phyloP scores from a whole-genome alignment of 202 grass and related monocot species.

The Bolboschoenoplectus hybrid region DNA sequence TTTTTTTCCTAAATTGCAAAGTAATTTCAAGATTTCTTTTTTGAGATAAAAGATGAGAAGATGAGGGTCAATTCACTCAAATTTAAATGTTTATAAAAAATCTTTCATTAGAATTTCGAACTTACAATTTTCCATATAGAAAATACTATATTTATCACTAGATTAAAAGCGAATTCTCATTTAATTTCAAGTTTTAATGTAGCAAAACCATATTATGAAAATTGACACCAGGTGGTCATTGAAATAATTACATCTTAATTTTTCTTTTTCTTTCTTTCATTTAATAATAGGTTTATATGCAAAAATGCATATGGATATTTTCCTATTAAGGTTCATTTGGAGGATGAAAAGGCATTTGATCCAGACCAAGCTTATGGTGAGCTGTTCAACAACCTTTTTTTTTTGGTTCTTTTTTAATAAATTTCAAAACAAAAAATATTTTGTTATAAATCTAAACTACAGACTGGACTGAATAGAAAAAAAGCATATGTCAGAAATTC shows the following conservation, averaged over 20 bases:
- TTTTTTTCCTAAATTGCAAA: not conserved
- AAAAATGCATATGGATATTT: slow-evolving; percentile 56
- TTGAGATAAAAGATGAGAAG: no score
- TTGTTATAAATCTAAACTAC: not conserved
- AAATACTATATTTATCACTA: no score
- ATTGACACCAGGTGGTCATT: slow-evolving; percentile 52
- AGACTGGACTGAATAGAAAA: not conserved
- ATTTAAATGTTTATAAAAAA: no score
- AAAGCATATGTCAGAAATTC: not conserved
- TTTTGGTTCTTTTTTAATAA: not conserved
- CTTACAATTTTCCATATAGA: no score
- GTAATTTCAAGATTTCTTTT: no score
- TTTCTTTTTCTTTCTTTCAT: not conserved
- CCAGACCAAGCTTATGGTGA: slow-evolving; percentile 51
- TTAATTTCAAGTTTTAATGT: not conserved
- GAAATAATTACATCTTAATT: slow-evolving; percentile 33
- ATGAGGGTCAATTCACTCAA: no score
- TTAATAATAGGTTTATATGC: slow-evolving; percentile 42
- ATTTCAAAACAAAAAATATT: not conserved
- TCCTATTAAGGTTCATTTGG: slow-evolving; percentile 50
- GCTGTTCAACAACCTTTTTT: not conserved
- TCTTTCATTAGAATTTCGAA: no score
- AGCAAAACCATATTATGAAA: slow-evolving; percentile 39
- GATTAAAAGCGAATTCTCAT: no score
- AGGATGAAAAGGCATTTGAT: slow-evolving; percentile 49